Percentiles rank a stretch among this genome's conserved stretches.
phyloP scores from a whole-genome alignment of 2,329 filamentous ascomycete species.

The Chaetomium olivaceum region DNA sequence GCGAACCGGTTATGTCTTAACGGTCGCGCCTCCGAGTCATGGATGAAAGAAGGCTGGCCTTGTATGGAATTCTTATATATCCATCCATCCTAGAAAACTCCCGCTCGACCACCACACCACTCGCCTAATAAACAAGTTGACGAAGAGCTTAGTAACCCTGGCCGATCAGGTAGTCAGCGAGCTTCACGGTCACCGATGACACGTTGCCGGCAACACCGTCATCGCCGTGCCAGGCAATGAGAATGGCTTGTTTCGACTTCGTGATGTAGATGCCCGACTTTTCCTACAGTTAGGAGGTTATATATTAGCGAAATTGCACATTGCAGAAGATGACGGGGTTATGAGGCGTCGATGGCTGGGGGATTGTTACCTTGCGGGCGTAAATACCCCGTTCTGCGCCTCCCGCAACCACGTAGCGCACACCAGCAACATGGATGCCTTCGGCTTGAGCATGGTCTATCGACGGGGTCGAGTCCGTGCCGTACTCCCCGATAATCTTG shows the following conservation, averaged over 20 bases:
- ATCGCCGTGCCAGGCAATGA: conserved; percentile 85
- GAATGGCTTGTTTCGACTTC: conserved; percentile 86
- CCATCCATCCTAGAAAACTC: conserved; percentile 8
- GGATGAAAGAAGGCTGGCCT: conserved; percentile 1
- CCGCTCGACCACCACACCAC: neutral
- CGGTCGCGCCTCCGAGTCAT: conserved; percentile 1
- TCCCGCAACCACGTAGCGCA: conserved; percentile 76
- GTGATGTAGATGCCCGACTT: conserved; percentile 78
- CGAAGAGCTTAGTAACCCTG: conserved; percentile 67
- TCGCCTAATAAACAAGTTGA: neutral
- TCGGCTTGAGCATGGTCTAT: conserved; percentile 68
- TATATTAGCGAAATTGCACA: neutral
- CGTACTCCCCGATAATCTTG: conserved; percentile 46
- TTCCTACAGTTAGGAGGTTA: conserved; percentile 48
- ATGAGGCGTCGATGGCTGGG: neutral
- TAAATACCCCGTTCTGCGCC: conserved; percentile 79
- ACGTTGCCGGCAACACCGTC: conserved; percentile 71
- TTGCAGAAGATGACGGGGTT: neutral
- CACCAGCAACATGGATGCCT: conserved; percentile 73
- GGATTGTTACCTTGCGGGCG: conserved; percentile 74
- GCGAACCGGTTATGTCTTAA: conserved; percentile 11
- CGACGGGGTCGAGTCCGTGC: conserved; percentile 44
- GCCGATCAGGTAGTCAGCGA: conserved; percentile 84
- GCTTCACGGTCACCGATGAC: conserved; percentile 74
- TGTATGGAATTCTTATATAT: conserved; percentile 9